Conservation (phyloP, 331 rosid species). For the Acacia pycnantha region DNA sequence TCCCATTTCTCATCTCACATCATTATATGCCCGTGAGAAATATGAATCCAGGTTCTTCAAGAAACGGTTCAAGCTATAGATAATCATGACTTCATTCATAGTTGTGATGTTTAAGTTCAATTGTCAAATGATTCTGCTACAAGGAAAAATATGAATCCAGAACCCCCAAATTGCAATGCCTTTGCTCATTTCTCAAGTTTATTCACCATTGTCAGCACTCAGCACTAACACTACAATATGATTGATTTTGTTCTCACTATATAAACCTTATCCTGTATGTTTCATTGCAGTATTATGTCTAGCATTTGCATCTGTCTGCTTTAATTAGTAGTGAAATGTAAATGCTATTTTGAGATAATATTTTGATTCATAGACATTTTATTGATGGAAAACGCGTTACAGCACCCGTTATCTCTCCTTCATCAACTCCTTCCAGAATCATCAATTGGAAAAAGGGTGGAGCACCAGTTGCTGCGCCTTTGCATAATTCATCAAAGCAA, state of each 20-base stretch:
- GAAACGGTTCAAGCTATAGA: slow-evolving; percentile 1
- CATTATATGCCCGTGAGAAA: neutral
- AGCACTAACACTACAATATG: neutral
- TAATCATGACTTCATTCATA: neutral
- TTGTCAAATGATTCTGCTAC: neutral
- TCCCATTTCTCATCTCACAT: neutral
- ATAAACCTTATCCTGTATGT: no score
- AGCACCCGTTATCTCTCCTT: slow-evolving; percentile 58
- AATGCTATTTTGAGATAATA: no score
- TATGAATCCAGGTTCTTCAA: slow-evolving; percentile 1
- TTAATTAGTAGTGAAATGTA: no score
- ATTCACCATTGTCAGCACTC: neutral
- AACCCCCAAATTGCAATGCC: neutral
- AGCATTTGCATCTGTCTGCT: no score
- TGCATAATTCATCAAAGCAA: slow-evolving; percentile 43
- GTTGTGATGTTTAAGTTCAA: neutral
- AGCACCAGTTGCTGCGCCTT: slow-evolving; percentile 57
- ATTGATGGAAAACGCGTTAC: slow-evolving; percentile 32
- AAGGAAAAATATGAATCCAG: neutral
- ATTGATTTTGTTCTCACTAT: no score
- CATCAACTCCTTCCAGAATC: slow-evolving; percentile 48
- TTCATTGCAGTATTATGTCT: no score
- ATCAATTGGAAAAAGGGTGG: slow-evolving; percentile 31
- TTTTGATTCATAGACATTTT: slow-evolving; percentile 21
- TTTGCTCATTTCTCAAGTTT: neutral